Evolutionary conservation across 495 filamentous ascomycete species (phyloP), one percentile per base, ranked within the genome.

Genomic region (Aspergillus bertholletiae): DNA sequence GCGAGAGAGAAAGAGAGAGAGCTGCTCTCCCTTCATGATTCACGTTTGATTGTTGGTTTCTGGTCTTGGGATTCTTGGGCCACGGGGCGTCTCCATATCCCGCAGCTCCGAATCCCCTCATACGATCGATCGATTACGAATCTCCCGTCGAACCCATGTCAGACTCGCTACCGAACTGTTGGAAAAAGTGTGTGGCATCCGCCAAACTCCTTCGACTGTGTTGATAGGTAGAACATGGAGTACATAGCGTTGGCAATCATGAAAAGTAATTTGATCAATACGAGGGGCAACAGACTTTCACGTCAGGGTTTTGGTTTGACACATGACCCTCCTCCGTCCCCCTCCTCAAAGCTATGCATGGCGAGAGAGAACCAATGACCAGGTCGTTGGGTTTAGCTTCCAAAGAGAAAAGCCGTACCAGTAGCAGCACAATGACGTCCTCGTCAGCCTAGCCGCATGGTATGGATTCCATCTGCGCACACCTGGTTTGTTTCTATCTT

Each of bases 311-410:
- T 11, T 24, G 46, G 23, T 37, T 39, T 30, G 27, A 54, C 55
- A 51, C 56, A 62, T 62, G 53, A 58, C 20, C 39, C 18, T 43
- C 39, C n/a, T 15, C 7, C 7, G 5, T 56, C 44, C 41, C 46
- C 12, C 20, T 34, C n/a, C 18, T 45, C n/a, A n/a, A 21, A 30
- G 45, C 48, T 30, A 46, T 46, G 47, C 34, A 35, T 32, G 13
- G 46, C 23, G 43, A 30, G 34, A 18, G 34, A 46, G 54, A 46
- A 57, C 60, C 60, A 59, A 49, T 55, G 54, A 59, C 60, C 60
- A 63, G 54, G 50, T 59, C n/a, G 24, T 49, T 59, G 60, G 60
- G 50, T 45, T 56, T 18, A 37, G 26, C 28, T 18, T 7, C 11
- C 5, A 49, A 30, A 11, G 11, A n/a, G 11, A 24, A 37, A 23